phyloP scores from a whole-genome alignment of 2,329 filamentous ascomycete genomes.

The Rhynchosporium secalis region DNA sequence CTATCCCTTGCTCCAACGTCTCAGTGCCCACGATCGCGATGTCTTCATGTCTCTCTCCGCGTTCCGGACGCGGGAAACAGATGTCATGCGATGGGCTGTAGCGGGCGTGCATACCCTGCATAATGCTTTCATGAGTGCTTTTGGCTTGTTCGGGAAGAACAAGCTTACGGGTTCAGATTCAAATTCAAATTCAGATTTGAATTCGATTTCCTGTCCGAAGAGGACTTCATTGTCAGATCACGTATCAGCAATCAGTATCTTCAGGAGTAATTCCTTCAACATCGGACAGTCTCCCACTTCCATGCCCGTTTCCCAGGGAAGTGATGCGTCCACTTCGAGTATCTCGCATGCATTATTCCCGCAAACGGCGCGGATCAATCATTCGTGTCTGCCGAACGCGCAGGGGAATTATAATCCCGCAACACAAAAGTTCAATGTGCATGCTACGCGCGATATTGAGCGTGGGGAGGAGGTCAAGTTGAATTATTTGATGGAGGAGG shows the following conservation, averaged over 20 bases:
- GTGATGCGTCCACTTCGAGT: not conserved
- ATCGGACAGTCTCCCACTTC: not conserved
- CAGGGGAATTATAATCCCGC: constrained; percentile 33
- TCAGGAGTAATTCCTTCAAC: constrained; percentile 34
- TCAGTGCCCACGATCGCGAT: constrained; percentile 18
- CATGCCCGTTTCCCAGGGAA: too few species aligned
- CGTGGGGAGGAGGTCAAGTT: constrained; percentile 31
- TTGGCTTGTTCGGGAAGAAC: not conserved
- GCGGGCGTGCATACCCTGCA: constrained; percentile 20
- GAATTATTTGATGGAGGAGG: constrained; percentile 29
- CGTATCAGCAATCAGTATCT: constrained; percentile 29
- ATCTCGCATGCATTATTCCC: constrained; percentile 28
- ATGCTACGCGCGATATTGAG: constrained; percentile 32
- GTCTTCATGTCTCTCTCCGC: constrained; percentile 22
- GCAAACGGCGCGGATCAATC: constrained; percentile 33
- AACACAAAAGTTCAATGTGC: constrained; percentile 29
- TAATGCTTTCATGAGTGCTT: not conserved
- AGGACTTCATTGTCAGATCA: constrained; percentile 22
- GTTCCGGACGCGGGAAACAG: constrained; percentile 18
- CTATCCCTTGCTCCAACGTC: constrained; percentile 22
- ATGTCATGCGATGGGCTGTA: constrained; percentile 20
- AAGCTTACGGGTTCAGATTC: too few species aligned
- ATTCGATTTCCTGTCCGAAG: not conserved
- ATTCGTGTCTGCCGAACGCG: constrained; percentile 34
- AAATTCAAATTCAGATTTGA: too few species aligned